These are phyloP conservation scores for Suillus ampliporus DNA, from an alignment of 768 basidiomycete genomes.

Conservation along the genomic window DNA sequence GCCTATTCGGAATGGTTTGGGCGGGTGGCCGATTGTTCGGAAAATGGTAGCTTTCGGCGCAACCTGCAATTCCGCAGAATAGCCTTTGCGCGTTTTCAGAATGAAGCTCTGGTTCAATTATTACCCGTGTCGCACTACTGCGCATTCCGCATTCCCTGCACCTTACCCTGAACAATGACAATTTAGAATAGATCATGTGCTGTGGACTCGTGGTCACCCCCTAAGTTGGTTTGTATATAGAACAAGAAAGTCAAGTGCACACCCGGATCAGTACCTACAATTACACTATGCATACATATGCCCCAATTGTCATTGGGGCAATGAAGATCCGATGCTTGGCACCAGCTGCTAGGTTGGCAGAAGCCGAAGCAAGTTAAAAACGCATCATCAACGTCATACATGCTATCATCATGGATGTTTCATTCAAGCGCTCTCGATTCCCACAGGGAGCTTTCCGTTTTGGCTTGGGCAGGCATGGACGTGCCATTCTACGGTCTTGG, in stretches of 20 bases:
- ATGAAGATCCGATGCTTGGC: background rate
- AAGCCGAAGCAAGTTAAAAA: constrained; percentile 1
- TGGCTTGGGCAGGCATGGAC: constrained; percentile 1
- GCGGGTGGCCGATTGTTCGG: constrained; percentile 54
- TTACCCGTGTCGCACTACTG: background rate
- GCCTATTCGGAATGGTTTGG: constrained; percentile 63
- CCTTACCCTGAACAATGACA: background rate
- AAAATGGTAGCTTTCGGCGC: constrained; percentile 50
- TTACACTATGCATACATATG: no score
- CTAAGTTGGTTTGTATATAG: background rate
- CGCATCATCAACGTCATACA: background rate
- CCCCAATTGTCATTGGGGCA: background rate
- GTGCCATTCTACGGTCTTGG: background rate
- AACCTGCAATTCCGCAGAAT: background rate
- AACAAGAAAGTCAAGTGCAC: background rate
- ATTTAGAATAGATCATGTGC: background rate
- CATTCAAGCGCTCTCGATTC: constrained; percentile 9
- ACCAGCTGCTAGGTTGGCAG: background rate
- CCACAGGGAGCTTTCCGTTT: constrained; percentile 1
- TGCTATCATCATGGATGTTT: background rate
- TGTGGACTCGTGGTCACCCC: background rate
- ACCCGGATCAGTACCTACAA: background rate
- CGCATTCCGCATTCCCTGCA: background rate
- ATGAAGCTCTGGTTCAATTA: background rate
- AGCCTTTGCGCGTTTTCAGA: background rate